These are phyloP conservation scores for Actinomortierella ambigua DNA, from an alignment of 371 early-diverging fungal species.

Conservation along the genomic window DNA sequence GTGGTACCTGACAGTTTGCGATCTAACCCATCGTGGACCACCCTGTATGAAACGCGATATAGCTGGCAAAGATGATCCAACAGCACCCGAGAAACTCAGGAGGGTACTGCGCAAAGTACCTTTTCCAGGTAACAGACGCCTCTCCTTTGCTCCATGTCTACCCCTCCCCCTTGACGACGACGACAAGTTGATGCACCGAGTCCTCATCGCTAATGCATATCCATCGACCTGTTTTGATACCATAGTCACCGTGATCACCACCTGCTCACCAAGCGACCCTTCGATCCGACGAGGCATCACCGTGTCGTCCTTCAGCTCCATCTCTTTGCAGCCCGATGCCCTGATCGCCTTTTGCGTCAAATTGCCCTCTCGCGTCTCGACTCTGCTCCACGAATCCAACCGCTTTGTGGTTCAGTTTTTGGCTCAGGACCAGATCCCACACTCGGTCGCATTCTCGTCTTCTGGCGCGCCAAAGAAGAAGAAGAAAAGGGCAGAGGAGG, in stretches of 20 bases:
- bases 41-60: too few species aligned
- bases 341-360: conserved; percentile 70
- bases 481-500: conserved; percentile 7
- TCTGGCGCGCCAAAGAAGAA: conserved; percentile 31
- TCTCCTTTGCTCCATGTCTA: not conserved
- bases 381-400: conserved; percentile 56
- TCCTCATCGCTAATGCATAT: too few species aligned
- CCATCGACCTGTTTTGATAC: not conserved
- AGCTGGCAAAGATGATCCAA: conserved; percentile 1
- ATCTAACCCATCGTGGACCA: too few species aligned
- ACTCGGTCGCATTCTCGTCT: conserved; percentile 69
- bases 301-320: conserved; percentile 71
- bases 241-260: conserved; percentile 61
- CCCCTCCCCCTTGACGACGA: not conserved
- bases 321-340: conserved; percentile 68
- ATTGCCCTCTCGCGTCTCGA: conserved; percentile 65
- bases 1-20: too few species aligned
- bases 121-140: conserved; percentile 51
- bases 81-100: conserved; percentile 54
- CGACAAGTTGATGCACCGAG: too few species aligned
- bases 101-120: conserved; percentile 69
- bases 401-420: conserved; percentile 71
- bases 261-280: conserved; percentile 49
- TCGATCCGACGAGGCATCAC: conserved; percentile 65
- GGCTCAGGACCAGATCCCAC: conserved; percentile 60